Evolutionary conservation across 352 stramenopile species (phyloP).

Genomic region (Globisporangium splendens): DNA sequence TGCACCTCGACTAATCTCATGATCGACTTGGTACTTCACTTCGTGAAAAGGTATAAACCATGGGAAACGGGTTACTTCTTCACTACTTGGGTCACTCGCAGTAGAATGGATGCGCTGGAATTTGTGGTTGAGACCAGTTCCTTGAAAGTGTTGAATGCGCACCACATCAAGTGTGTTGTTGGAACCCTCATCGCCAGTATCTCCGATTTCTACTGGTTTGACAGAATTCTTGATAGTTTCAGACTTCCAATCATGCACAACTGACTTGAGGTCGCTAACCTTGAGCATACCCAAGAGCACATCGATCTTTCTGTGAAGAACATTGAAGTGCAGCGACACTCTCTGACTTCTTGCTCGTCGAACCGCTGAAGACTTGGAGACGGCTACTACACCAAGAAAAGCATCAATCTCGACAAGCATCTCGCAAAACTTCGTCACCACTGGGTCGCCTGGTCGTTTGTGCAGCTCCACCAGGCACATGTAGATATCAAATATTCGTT

Average conservation of each 20-base stretch:
- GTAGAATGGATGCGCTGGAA: too few species aligned
- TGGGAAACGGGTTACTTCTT: neutral
- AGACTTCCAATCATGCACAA: constrained; percentile 2
- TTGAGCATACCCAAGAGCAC: neutral
- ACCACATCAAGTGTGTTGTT: too few species aligned
- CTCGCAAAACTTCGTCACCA: neutral
- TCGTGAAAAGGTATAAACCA: constrained; percentile 4
- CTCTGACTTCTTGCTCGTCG: constrained; percentile 2
- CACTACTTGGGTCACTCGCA: neutral
- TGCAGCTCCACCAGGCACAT: neutral
- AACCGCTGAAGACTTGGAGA: neutral
- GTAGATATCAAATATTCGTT: neutral
- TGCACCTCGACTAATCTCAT: neutral
- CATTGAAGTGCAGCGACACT: neutral
- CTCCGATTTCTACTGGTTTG: neutral
- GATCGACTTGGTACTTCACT: neutral
- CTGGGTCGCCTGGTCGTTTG: neutral
- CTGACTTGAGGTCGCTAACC: neutral
- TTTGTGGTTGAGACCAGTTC: too few species aligned
- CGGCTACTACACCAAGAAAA: neutral
- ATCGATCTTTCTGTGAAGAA: constrained; percentile 5
- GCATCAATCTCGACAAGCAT: neutral
- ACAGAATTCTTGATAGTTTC: neutral
- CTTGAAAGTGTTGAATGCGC: too few species aligned
- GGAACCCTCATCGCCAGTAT: neutral